Base-by-base conservation (phyloP, 2,329 filamentous ascomycete genomes). In the Colletotrichum destructivum region DNA sequence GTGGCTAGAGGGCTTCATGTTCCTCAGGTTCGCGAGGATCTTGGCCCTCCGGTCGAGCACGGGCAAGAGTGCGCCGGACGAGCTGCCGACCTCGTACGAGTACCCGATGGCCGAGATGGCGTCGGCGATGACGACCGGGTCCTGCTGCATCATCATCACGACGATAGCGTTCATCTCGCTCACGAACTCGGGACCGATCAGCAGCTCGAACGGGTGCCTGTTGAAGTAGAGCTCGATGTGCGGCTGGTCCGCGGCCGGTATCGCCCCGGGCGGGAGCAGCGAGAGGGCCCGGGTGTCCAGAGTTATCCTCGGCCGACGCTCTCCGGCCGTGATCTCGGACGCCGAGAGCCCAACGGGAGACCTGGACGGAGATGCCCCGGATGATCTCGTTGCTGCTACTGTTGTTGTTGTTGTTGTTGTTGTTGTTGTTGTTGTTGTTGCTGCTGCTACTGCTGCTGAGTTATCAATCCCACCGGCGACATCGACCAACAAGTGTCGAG, bases 151-250 rank as follows among this genome's bases (percentile, higher is more conserved):
- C 18, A 80, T 75, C 65, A 76, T 64, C 16, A 80, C 56, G 2
- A 79, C 77, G 62, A 75, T 75, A 18, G 77, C 74, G 56, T 80
- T 80, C 79, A 80, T 80, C 73, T 80, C 78, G 38, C 77, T 61
- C 26, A 79, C 74, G 51, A 80, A 80, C 52, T 80, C 78, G 6
- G 71, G 54, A 21, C 76, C 75, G n/a, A 80, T 78, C 49, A 77
- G 75, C 47, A 79, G 67, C 15, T 80, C 78, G 16, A 64, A 67
- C 1, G 78, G 78, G 56, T 80, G 78, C 6, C 78, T 74, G 46
- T 66, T 76, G 66, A 80, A 81, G 65, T 80, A 81, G 0, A 77
- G 42, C 55, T 79, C 75, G 57, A 80, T 75, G 18, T 75, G 75
- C 15, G 76, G 71, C 57, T 79, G 71, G 57, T 81, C 79, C 6